Conservation (phyloP, 345 rosid genomes). For the Hypericum perforatum region DNA sequence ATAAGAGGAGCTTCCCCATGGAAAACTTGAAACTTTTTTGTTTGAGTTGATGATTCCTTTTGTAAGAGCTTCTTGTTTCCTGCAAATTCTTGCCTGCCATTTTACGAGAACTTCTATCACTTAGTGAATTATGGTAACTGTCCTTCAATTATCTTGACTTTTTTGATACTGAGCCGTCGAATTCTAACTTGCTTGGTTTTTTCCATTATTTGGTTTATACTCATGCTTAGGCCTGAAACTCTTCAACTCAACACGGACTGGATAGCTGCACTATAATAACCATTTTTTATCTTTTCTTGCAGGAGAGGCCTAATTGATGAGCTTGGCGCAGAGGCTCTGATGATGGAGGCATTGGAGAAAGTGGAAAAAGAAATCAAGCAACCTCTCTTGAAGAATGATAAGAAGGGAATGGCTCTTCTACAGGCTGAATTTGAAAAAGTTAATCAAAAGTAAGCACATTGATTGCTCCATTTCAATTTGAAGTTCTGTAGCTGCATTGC, state of each 20-base stretch:
- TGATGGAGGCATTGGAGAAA: constrained; percentile 91
- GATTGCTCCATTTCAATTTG: background rate
- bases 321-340: constrained; percentile 87
- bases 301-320: constrained; percentile 84
- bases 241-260: background rate
- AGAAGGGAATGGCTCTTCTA: constrained; percentile 85
- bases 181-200: background rate
- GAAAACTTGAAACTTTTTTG: too few species aligned
- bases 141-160: too few species aligned
- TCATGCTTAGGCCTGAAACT: background rate
- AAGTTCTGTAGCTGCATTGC: background rate
- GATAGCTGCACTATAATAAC: background rate
- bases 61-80: too few species aligned
- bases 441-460: constrained; percentile 59
- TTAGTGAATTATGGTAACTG: too few species aligned
- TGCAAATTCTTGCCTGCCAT: too few species aligned
- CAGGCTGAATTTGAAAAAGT: constrained; percentile 82
- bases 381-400: constrained; percentile 86
- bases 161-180: background rate
- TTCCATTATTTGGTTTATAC: background rate
- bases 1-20: too few species aligned
- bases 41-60: too few species aligned
- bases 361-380: constrained; percentile 83
- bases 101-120: too few species aligned
- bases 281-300: constrained; percentile 8